These are phyloP conservation scores for Phytophthora fragariae DNA, from an alignment of 352 stramenopile genomes.

Conservation along the genomic window DNA sequence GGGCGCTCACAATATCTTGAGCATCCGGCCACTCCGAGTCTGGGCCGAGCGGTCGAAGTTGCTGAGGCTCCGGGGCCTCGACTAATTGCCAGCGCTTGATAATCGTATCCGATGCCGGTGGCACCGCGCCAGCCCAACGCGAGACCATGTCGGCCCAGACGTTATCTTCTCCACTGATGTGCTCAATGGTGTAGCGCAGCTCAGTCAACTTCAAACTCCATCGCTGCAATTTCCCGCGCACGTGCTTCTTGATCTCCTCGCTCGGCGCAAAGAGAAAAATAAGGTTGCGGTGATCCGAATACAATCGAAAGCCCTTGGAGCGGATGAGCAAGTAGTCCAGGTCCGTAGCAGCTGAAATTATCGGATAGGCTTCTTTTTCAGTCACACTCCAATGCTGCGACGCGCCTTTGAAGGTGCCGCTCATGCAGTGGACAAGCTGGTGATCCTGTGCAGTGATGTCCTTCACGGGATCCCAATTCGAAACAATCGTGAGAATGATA, in stretches of 20 bases:
- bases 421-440: neutral
- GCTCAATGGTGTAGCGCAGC: constrained; percentile 15
- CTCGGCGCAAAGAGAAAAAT: neutral
- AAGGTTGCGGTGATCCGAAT: neutral
- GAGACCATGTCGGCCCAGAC: constrained; percentile 6
- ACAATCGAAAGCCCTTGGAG: neutral
- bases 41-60: neutral
- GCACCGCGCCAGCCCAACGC: neutral
- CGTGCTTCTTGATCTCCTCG: neutral
- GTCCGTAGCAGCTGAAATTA: neutral
- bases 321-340: neutral
- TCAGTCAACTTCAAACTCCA: constrained; percentile 18
- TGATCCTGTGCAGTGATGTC: neutral
- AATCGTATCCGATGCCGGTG: neutral
- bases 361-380: neutral
- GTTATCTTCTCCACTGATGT: constrained; percentile 8
- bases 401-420: neutral
- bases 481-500: neutral
- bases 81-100: constrained; percentile 2
- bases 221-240: neutral
- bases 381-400: neutral
- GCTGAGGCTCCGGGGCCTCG: too few species aligned
- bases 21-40: constrained; percentile 4
- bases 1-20: neutral
- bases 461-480: neutral